A percentile compares a stretch with the other conserved stretches of the same genome.
Evolutionary conservation across 306 rosid species (phyloP).

Genomic region (Citrullus colocynthis): DNA sequence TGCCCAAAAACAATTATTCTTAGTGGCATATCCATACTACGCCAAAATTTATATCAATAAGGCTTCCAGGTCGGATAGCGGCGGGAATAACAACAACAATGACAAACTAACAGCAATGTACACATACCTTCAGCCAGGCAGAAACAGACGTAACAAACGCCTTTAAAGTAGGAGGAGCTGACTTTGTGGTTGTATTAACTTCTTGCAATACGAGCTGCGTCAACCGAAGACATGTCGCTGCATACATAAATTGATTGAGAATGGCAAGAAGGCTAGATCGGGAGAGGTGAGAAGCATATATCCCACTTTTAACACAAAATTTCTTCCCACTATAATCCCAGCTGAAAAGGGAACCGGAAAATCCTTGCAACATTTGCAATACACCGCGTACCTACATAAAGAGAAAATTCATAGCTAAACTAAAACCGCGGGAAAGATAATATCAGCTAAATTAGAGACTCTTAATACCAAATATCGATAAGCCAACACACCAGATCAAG

Average conservation of each 20-base stretch:
- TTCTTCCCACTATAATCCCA: constrained; percentile 42
- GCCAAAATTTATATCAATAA: not conserved
- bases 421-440: not conserved
- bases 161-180: constrained; percentile 57
- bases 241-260: constrained; percentile 52
- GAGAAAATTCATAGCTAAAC: not conserved
- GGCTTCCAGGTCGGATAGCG: not conserved
- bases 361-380: constrained; percentile 83
- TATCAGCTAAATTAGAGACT: not conserved
- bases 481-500: constrained; percentile 42
- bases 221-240: constrained; percentile 73
- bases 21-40: not conserved
- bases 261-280: constrained; percentile 48
- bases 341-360: constrained; percentile 47
- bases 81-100: not conserved
- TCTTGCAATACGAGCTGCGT: constrained; percentile 28
- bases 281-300: constrained; percentile 53
- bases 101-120: not conserved
- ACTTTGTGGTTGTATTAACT: constrained; percentile 25
- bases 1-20: constrained; percentile 16
- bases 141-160: constrained; percentile 60
- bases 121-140: constrained; percentile 62
- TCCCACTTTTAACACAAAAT: constrained; percentile 47
- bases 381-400: constrained; percentile 61
- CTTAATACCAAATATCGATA: not conserved